Evolutionary conservation across 2,329 filamentous ascomycete genomes (phyloP).

Genomic region (Nigrospora oryzae): DNA sequence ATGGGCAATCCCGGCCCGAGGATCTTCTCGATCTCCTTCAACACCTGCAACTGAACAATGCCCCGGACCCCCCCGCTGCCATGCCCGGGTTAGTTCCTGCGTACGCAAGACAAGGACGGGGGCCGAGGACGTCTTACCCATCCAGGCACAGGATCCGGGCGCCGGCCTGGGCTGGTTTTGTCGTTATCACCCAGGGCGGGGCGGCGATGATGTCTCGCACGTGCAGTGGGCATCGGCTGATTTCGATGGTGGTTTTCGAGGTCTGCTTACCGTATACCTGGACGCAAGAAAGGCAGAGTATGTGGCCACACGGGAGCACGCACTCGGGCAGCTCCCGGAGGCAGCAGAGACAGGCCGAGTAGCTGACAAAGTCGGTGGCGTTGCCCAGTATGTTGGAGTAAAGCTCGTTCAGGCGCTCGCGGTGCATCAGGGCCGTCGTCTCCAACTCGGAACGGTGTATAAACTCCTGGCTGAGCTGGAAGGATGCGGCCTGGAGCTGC

Average conservation of each 20-base stretch:
- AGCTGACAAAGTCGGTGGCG: slow-evolving; percentile 17
- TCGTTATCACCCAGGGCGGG: slow-evolving; percentile 19
- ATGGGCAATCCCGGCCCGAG: slow-evolving; percentile 19
- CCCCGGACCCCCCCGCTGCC: slow-evolving; percentile 18
- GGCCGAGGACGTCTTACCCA: slow-evolving; percentile 10
- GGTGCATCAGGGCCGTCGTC: slow-evolving; percentile 18
- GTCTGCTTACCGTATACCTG: slow-evolving; percentile 19
- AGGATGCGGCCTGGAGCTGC: slow-evolving; percentile 17
- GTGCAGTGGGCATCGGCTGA: slow-evolving; percentile 20
- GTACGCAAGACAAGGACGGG: too few species aligned
- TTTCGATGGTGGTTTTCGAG: slow-evolving; percentile 22
- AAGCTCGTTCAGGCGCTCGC: slow-evolving; percentile 19
- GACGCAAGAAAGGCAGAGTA: slow-evolving; percentile 19
- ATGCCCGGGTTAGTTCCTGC: too few species aligned
- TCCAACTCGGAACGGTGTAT: slow-evolving; percentile 18
- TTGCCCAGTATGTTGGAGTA: slow-evolving; percentile 19
- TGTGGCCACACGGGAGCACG: slow-evolving; percentile 20
- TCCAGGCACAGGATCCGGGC: slow-evolving; percentile 18
- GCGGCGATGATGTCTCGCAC: slow-evolving; percentile 18
- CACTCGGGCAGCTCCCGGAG: slow-evolving; percentile 22
- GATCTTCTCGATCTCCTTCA: slow-evolving; percentile 18
- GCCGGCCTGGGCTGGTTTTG: slow-evolving; percentile 19
- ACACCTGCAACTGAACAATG: slow-evolving; percentile 18
- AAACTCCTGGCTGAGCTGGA: slow-evolving; percentile 18
- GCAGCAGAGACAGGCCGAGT: slow-evolving; percentile 22